Evolutionary conservation across 140 eudicot genomes (phyloP).

Genomic region (Anethum foeniculum): DNA sequence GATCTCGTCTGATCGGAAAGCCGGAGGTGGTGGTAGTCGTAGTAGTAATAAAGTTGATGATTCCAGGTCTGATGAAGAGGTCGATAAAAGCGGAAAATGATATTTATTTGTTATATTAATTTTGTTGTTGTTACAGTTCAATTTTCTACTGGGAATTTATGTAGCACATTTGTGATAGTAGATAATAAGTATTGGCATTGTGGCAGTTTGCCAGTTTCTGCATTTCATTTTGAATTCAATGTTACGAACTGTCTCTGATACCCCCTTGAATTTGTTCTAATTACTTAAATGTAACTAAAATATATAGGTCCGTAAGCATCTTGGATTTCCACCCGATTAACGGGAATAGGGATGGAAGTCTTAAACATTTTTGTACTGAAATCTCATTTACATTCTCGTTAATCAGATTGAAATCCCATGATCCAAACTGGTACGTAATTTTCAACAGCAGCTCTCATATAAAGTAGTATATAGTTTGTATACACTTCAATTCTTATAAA

Average conservation of each 20-base stretch:
- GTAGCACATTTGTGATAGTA: background rate
- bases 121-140: background rate
- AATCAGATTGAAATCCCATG: too few relatives aligned
- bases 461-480: background rate
- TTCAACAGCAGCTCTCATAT: background rate
- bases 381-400: too few relatives aligned
- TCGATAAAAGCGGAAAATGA: background rate
- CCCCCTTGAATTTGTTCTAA: background rate
- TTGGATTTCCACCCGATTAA: too few relatives aligned
- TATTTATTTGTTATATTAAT: background rate
- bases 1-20: conserved; percentile 12
- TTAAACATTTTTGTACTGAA: too few relatives aligned
- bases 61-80: conserved; percentile 11
- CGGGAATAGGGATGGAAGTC: too few relatives aligned
- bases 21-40: background rate
- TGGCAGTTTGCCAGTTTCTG: background rate
- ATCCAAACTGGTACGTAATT: too few relatives aligned
- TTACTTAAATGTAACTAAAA: too few relatives aligned
- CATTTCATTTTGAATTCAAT: background rate
- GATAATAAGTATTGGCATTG: background rate
- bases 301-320: too few relatives aligned
- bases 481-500: background rate
- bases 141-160: background rate
- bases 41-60: conserved; percentile 21
- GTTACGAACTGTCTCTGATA: background rate